phyloP scores from a whole-genome alignment of 1,284 basidiomycete species.

The Pseudozyma hubeiensis region DNA sequence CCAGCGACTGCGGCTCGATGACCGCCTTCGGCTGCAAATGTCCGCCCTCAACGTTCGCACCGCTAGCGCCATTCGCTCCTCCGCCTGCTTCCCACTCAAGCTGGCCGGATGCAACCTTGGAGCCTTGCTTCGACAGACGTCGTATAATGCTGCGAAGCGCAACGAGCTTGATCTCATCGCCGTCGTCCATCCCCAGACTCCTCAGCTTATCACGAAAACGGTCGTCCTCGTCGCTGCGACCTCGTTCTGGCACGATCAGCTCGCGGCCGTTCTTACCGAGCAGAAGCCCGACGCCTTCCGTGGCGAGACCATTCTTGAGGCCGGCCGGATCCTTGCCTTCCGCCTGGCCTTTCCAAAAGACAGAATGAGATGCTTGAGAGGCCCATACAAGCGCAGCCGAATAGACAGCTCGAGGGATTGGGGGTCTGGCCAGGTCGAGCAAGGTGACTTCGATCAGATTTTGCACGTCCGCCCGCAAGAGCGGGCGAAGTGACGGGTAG shows the following conservation, averaged over 20 bases:
- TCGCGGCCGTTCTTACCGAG: slow-evolving; percentile 40
- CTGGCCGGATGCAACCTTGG: slow-evolving; percentile 20
- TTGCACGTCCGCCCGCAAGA: slow-evolving; percentile 86
- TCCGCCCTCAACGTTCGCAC: slow-evolving; percentile 1
- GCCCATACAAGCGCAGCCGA: slow-evolving; percentile 90
- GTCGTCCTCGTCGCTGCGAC: slow-evolving; percentile 76
- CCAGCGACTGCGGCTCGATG: slow-evolving; percentile 77
- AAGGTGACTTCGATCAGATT: slow-evolving; percentile 81
- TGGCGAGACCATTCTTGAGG: slow-evolving; percentile 49
- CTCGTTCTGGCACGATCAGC: slow-evolving; percentile 25
- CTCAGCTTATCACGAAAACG: slow-evolving; percentile 78
- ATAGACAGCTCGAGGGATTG: slow-evolving; percentile 79
- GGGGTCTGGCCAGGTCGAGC: slow-evolving; percentile 79
- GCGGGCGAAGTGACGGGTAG: slow-evolving; percentile 87
- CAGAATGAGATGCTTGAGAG: slow-evolving; percentile 71
- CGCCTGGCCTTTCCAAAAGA: slow-evolving; percentile 54
- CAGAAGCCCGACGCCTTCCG: slow-evolving; percentile 54
- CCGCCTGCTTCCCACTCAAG: slow-evolving; percentile 23
- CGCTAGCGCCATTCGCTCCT: neutral
- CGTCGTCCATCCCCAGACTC: slow-evolving; percentile 81
- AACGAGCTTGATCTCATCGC: slow-evolving; percentile 83
- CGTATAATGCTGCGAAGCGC: slow-evolving; percentile 87
- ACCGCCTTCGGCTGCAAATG: slow-evolving; percentile 64
- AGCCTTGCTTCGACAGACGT: slow-evolving; percentile 63
- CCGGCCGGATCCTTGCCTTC: slow-evolving; percentile 41